Base-by-base conservation (phyloP, 805 yeast species). In the Pichia paraexigua region DNA sequence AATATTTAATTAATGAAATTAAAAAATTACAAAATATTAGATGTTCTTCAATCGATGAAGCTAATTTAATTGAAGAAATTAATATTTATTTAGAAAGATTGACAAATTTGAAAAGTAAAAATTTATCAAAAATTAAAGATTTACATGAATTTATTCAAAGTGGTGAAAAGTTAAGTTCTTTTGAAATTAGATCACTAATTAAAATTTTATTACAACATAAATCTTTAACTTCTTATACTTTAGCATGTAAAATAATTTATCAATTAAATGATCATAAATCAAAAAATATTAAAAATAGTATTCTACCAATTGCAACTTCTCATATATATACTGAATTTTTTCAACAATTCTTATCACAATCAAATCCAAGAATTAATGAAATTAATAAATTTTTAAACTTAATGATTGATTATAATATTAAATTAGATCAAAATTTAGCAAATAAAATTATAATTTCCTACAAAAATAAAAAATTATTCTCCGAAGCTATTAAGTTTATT, bases 311-410 rank as follows among this genome's bases (percentile, higher is more conserved):
- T 2, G 71, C 71, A 0, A 68, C 66, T 41, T 62, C 78, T 0
- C 71, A 72, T 52, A 69, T 72, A 43, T 77, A 75, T 51, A 60
- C 73, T 2, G 64, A 69, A 11, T 67, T 76, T 48, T 60, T 74
- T 10, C 68, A 68, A 39, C 58, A 64, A 47, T 71, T 67, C 32
- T 63, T 65, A 30, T 60, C 67, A 41, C 67, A 69, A 12, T 54
- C 58, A 24, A 48, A 52, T 5, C 63, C 64, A 8, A 59, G 61
- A 22, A 43, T 62, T 4, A 53, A 54, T 15, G 62, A 65, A 41
- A 65, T 75, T 15, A 59, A 63, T 21, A 53, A 53, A 1, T 30
- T 74, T 8, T 24, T 74, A 13, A 46, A 57, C 1, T 54, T 64
- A 46, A 71, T 75, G 65, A 54, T 58, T n/a, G 39, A 60, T 2